A percentile compares a stretch with the other conserved stretches of the same genome.
These are phyloP conservation scores for Globisporangium abappressorium DNA, from an alignment of 352 stramenopile genomes.

Conservation along the genomic window DNA sequence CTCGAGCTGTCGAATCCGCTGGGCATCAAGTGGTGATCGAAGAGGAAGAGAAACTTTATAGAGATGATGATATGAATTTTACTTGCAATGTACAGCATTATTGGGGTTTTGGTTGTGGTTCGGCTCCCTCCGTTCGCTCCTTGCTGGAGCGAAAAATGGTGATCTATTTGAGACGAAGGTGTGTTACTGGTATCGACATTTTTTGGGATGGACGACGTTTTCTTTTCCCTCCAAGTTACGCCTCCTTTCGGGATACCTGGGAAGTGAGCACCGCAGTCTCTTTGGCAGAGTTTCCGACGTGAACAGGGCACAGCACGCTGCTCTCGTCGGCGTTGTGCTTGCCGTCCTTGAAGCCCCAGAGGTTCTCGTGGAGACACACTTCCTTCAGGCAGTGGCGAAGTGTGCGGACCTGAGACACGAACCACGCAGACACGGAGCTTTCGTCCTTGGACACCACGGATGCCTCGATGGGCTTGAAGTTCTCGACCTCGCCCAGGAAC, in stretches of 20 bases:
- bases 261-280: conserved; percentile 65
- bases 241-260: conserved; percentile 41
- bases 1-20: conserved; percentile 82
- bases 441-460: conserved; percentile 35
- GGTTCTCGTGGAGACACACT: conserved; percentile 79
- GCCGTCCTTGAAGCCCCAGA: conserved; percentile 79
- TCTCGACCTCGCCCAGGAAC: conserved; percentile 70
- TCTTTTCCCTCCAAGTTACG: conserved; percentile 13
- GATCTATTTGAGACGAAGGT: conserved; percentile 18
- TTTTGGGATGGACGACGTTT: neutral
- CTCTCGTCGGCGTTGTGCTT: conserved; percentile 66
- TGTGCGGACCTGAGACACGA: conserved; percentile 61
- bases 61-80: conserved; percentile 3
- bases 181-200: conserved; percentile 13
- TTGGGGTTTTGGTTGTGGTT: conserved; percentile 7
- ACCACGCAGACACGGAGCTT: conserved; percentile 54
- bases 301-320: conserved; percentile 77
- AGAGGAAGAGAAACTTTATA: conserved; percentile 6
- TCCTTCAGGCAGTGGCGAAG: conserved; percentile 72
- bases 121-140: conserved; percentile 1
- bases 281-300: conserved; percentile 61
- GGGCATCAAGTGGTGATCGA: conserved; percentile 83
- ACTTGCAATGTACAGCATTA: conserved; percentile 17
- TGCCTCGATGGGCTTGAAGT: conserved; percentile 47
- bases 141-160: conserved; percentile 7